Conservation (phyloP, 805 yeast species). For the Lachancea nothofagi region DNA sequence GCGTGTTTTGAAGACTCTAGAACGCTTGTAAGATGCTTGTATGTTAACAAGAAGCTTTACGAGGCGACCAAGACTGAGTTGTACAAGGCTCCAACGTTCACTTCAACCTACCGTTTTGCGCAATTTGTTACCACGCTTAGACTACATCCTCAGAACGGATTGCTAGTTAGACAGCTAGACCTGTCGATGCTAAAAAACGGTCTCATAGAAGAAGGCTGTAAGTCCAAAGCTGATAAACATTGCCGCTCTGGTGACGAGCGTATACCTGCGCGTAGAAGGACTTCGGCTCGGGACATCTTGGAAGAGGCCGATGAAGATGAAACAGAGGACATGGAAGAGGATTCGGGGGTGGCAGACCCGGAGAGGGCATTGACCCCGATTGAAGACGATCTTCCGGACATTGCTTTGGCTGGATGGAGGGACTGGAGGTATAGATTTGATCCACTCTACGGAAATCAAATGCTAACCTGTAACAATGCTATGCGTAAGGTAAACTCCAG, state of each 20-base stretch:
- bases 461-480: slow-evolving; percentile 28
- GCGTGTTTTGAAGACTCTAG: slow-evolving; percentile 32
- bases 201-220: slow-evolving; percentile 17
- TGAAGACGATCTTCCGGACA: slow-evolving; percentile 14
- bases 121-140: slow-evolving; percentile 71
- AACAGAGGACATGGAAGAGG: not conserved
- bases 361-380: slow-evolving; percentile 2
- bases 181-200: slow-evolving; percentile 47
- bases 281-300: slow-evolving; percentile 1
- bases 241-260: slow-evolving; percentile 1
- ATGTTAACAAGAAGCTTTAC: slow-evolving; percentile 48
- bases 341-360: not conserved
- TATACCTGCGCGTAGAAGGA: not conserved
- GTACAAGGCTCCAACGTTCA: slow-evolving; percentile 50
- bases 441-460: slow-evolving; percentile 49
- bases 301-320: slow-evolving; percentile 7
- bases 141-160: slow-evolving; percentile 49
- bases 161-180: slow-evolving; percentile 51
- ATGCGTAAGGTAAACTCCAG: slow-evolving; percentile 21
- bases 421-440: slow-evolving; percentile 81
- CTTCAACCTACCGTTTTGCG: slow-evolving; percentile 72
- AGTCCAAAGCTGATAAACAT: slow-evolving; percentile 11
- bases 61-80: slow-evolving; percentile 47
- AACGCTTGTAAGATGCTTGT: slow-evolving; percentile 42
- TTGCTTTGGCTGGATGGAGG: slow-evolving; percentile 76